Evolutionary conservation across 257 asterid genomes (phyloP).

Genomic region (Solanum pimpinellifolium): DNA sequence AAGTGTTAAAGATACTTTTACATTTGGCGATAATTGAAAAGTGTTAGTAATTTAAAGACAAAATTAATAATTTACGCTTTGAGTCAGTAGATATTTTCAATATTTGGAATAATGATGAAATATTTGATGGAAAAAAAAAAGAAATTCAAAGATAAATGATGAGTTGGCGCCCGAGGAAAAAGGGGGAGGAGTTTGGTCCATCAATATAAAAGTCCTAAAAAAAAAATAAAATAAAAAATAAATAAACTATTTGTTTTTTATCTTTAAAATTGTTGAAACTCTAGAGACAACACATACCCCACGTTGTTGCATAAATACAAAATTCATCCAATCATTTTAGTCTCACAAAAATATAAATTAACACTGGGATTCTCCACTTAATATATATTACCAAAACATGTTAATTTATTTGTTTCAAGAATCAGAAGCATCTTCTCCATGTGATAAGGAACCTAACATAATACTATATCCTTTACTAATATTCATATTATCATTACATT

Average conservation of each 20-base stretch:
- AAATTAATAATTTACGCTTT: too few relatives aligned
- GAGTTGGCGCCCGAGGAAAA: neutral
- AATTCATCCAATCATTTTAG: neutral
- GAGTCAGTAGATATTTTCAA: neutral
- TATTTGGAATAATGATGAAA: neutral
- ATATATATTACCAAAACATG: neutral
- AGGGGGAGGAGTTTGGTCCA: neutral
- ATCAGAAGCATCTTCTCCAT: conserved; percentile 22
- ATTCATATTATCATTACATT: neutral
- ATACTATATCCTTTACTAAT: neutral
- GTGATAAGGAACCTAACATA: conserved; percentile 11
- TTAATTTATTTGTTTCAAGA: conserved; percentile 6
- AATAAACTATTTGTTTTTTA: neutral
- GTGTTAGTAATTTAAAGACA: too few relatives aligned
- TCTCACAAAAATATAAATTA: conserved; percentile 5
- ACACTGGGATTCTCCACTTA: conserved; percentile 21
- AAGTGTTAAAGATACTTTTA: too few relatives aligned
- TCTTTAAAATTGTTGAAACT: neutral
- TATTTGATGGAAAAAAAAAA: neutral
- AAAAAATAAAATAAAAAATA: too few relatives aligned
- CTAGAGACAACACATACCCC: conserved; percentile 3
- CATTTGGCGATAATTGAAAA: too few relatives aligned
- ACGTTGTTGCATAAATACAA: conserved; percentile 7
- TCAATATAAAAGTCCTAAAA: neutral
- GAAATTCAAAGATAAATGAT: neutral